Conservation (phyloP, 768 basidiomycete species). For the Sarcomyxa edulis region DNA sequence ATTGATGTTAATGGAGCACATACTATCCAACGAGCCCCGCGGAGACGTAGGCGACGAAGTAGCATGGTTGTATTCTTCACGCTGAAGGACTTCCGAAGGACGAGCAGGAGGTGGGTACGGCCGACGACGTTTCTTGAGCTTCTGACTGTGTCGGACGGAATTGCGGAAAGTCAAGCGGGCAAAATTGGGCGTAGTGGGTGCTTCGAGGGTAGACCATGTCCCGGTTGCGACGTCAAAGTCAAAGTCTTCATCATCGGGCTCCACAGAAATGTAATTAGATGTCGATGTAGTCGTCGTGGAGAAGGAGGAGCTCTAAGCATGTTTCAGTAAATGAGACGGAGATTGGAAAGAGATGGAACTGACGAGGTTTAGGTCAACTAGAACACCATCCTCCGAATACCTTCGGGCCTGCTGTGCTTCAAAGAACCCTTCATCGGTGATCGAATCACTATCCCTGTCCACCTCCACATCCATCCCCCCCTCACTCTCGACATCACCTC, state of each 20-base stretch:
- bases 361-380: constrained; percentile 11
- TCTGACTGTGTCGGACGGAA: neutral
- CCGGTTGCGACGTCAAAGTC: constrained; percentile 5
- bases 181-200: constrained; percentile 15
- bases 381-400: neutral
- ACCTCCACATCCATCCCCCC: too few species aligned
- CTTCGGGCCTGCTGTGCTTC: constrained; percentile 8
- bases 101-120: constrained; percentile 1
- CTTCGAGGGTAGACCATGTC: constrained; percentile 15
- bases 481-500: too few species aligned
- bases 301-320: constrained; percentile 14
- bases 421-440: constrained; percentile 12
- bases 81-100: constrained; percentile 6
- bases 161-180: constrained; percentile 1
- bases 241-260: constrained; percentile 8
- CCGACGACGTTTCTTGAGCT: constrained; percentile 2
- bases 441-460: constrained; percentile 9
- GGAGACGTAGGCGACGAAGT: neutral
- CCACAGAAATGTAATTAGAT: constrained; percentile 17
- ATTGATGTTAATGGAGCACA: too few species aligned
- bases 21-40: neutral
- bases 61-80: constrained; percentile 7
- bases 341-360: constrained; percentile 1
- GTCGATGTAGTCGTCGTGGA: constrained; percentile 20
- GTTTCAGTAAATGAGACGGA: neutral